Percentiles rank a stretch among this genome's conserved stretches.
phyloP scores from a whole-genome alignment of 331 rosid genomes.

The Quercus tomentella region DNA sequence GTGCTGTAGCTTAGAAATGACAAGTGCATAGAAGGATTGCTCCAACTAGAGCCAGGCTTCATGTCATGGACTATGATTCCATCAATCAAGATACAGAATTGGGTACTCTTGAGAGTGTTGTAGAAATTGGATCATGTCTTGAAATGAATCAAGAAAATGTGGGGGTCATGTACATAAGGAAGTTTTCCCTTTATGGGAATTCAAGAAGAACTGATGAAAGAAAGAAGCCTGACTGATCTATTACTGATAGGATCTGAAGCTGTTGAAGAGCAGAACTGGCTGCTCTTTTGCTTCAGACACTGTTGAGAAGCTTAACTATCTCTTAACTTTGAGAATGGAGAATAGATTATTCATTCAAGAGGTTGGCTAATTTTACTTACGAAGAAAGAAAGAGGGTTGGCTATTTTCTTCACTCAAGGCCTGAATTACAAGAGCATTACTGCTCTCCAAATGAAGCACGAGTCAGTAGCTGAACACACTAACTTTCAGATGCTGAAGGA shows the following conservation, averaged over 20 bases:
- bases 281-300: slow-evolving; percentile 28
- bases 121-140: not conserved
- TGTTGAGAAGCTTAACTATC: slow-evolving; percentile 34
- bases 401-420: slow-evolving; percentile 51
- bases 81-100: slow-evolving; percentile 1
- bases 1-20: not conserved
- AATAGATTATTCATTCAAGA: slow-evolving; percentile 38
- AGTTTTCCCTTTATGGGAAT: slow-evolving; percentile 24
- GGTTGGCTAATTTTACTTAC: slow-evolving; percentile 9
- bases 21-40: slow-evolving; percentile 21
- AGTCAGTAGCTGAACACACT: slow-evolving; percentile 23
- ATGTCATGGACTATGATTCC: slow-evolving; percentile 14
- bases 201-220: slow-evolving; percentile 63
- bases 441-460: not conserved
- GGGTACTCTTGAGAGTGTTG: not conserved
- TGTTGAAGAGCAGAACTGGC: slow-evolving; percentile 46
- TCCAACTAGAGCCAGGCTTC: slow-evolving; percentile 16
- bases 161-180: slow-evolving; percentile 3
- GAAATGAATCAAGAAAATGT: slow-evolving; percentile 10
- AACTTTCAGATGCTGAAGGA: slow-evolving; percentile 53
- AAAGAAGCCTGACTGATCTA: slow-evolving; percentile 47
- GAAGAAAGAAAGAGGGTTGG: not conserved
- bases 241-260: slow-evolving; percentile 63
- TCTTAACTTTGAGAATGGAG: not conserved
- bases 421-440: slow-evolving; percentile 27